Conservation (phyloP, 2,329 filamentous ascomycete species). For the Aspergillus sp. region DNA sequence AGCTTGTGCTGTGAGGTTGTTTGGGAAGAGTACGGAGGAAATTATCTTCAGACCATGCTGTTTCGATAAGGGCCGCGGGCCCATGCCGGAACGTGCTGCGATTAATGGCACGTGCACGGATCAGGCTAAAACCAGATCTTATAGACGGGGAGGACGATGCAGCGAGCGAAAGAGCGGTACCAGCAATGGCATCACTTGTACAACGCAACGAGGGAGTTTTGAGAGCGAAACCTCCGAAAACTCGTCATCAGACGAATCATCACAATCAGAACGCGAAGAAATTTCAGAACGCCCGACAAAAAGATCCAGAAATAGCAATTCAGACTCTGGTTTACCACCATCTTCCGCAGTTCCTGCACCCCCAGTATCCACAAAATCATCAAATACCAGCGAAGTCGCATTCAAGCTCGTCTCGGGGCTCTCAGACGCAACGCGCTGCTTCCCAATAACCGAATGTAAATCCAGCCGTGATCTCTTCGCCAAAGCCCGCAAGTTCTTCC, state of each 20-base stretch:
- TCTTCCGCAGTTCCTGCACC: neutral
- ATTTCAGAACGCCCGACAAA: neutral
- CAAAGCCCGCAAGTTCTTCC: conserved; percentile 16
- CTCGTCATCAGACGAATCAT: neutral
- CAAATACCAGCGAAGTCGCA: neutral
- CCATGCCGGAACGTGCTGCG: too few species aligned
- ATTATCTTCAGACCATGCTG: too few species aligned
- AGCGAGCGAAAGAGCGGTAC: too few species aligned
- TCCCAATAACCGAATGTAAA: conserved; percentile 12
- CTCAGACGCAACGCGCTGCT: conserved; percentile 8
- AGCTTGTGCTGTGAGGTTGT: conserved; percentile 6
- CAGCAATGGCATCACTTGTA: too few species aligned
- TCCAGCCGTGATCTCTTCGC: conserved; percentile 12
- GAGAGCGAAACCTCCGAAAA: too few species aligned
- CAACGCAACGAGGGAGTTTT: too few species aligned
- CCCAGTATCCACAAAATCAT: neutral
- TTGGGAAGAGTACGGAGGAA: neutral
- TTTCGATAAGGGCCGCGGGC: too few species aligned
- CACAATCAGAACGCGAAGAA: neutral
- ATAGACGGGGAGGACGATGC: too few species aligned
- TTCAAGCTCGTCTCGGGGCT: conserved; percentile 14
- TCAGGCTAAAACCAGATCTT: too few species aligned
- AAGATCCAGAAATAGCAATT: neutral
- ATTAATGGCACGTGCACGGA: too few species aligned
- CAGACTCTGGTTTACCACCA: neutral